Percentiles rank a stretch among this genome's conserved stretches.
Evolutionary conservation across 495 filamentous ascomycete genomes (phyloP).

Genomic region (Penicillium nucicola): DNA sequence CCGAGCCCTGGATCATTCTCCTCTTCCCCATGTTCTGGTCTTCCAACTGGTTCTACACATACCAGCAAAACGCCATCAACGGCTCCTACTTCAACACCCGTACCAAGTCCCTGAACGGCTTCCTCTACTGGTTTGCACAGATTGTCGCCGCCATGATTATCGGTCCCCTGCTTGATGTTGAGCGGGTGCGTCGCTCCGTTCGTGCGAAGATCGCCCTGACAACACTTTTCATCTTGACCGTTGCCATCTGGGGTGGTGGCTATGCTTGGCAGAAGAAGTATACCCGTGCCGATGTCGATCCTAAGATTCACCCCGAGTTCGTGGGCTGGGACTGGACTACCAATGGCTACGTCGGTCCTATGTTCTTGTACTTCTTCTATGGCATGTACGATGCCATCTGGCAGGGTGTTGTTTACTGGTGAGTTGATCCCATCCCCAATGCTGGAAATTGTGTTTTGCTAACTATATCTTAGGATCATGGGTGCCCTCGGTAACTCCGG

Average conservation of each 20-base stretch:
- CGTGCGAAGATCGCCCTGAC: constrained; percentile 39
- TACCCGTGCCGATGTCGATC: constrained; percentile 27
- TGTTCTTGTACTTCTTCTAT: constrained; percentile 56
- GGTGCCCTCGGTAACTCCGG: constrained; percentile 85
- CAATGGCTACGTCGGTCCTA: constrained; percentile 42
- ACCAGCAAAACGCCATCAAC: constrained; percentile 59
- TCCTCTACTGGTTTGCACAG: constrained; percentile 53
- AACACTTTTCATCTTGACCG: constrained; percentile 38
- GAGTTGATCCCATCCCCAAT: constrained; percentile 25
- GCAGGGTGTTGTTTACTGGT: constrained; percentile 84
- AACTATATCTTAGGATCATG: constrained; percentile 64
- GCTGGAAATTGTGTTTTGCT: too few species aligned
- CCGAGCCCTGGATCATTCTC: constrained; percentile 38
- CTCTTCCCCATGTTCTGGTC: constrained; percentile 55
- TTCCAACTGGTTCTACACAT: constrained; percentile 79
- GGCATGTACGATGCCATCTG: constrained; percentile 50
- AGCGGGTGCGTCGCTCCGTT: constrained; percentile 33
- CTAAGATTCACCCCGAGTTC: constrained; percentile 11
- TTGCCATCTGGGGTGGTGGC: constrained; percentile 50
- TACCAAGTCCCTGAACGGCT: constrained; percentile 45
- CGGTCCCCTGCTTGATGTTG: constrained; percentile 42
- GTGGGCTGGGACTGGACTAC: constrained; percentile 38
- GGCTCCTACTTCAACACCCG: constrained; percentile 44
- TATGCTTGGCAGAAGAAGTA: constrained; percentile 50
- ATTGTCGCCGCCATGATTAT: constrained; percentile 46